These are phyloP conservation scores for Xylariomycetidae sp. DNA, from an alignment of 2,329 filamentous ascomycete genomes.

Conservation along the genomic window DNA sequence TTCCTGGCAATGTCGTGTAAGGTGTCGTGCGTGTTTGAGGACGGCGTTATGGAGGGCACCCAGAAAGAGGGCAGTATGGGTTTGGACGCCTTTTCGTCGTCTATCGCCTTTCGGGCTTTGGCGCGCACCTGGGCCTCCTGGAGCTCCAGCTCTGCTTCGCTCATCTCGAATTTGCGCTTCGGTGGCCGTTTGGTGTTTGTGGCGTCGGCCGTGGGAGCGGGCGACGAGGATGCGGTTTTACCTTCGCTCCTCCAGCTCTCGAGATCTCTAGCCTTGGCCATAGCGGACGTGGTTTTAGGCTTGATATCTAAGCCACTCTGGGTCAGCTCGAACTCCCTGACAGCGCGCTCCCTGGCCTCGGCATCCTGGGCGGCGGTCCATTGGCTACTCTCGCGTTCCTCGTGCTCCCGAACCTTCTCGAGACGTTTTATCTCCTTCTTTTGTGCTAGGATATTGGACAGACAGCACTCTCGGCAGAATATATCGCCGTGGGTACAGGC, in stretches of 20 bases:
- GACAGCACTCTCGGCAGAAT: constrained; percentile 92
- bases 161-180: constrained; percentile 76
- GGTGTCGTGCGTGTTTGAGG: constrained; percentile 53
- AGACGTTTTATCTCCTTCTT: constrained; percentile 84
- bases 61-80: constrained; percentile 81
- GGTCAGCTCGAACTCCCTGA: constrained; percentile 79
- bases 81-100: constrained; percentile 68
- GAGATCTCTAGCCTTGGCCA: constrained; percentile 33
- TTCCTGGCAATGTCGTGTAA: constrained; percentile 55
- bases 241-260: constrained; percentile 22
- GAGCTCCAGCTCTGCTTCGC: constrained; percentile 68
- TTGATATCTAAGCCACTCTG: constrained; percentile 63
- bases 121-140: constrained; percentile 66
- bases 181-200: constrained; percentile 35
- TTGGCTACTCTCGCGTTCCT: constrained; percentile 62
- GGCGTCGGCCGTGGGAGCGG: constrained; percentile 2
- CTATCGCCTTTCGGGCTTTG: constrained; percentile 65
- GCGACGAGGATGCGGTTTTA: background rate
- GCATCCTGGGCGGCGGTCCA: constrained; percentile 58
- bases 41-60: constrained; percentile 80
- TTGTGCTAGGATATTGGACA: constrained; percentile 86
- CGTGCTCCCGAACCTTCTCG: constrained; percentile 60
- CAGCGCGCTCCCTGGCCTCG: constrained; percentile 64
- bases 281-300: constrained; percentile 21
- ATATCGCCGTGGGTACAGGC: constrained; percentile 81